A percentile compares a stretch with the other conserved stretches of the same genome.
phyloP scores from a whole-genome alignment of 2,329 filamentous ascomycete genomes.

The Fusarium palustre region DNA sequence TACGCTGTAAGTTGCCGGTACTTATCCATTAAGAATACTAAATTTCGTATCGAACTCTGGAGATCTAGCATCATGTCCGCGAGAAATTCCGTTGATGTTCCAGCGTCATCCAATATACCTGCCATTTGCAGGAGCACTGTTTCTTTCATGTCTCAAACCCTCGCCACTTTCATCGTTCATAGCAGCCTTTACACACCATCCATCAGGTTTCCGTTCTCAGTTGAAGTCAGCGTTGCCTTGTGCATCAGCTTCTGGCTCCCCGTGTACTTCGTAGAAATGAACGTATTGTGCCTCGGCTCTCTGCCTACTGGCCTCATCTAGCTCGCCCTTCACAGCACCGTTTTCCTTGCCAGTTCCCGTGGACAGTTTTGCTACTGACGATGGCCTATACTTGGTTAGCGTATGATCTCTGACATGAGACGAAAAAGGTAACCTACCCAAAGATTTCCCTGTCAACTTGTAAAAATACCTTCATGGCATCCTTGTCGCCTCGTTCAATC shows the following conservation, averaged over 20 bases:
- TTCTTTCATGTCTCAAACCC: slow-evolving; percentile 37
- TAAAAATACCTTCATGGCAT: slow-evolving; percentile 88
- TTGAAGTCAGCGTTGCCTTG: slow-evolving; percentile 66
- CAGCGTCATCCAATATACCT: slow-evolving; percentile 29
- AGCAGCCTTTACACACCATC: slow-evolving; percentile 13
- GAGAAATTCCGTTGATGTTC: slow-evolving; percentile 12
- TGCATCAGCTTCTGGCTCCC: slow-evolving; percentile 59
- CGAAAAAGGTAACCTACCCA: slow-evolving; percentile 67
- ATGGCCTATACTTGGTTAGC: slow-evolving; percentile 54
- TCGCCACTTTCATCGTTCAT: slow-evolving; percentile 15
- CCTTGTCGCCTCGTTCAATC: slow-evolving; percentile 82
- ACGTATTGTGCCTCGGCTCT: slow-evolving; percentile 65
- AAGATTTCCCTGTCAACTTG: slow-evolving; percentile 87
- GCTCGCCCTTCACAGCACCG: slow-evolving; percentile 55
- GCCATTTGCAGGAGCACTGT: slow-evolving; percentile 20
- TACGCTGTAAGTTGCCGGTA: neutral
- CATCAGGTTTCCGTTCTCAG: slow-evolving; percentile 42
- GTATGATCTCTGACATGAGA: neutral
- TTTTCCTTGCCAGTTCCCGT: slow-evolving; percentile 61
- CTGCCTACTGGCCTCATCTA: slow-evolving; percentile 63
- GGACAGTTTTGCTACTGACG: slow-evolving; percentile 58
- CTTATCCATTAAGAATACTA: slow-evolving; percentile 1
- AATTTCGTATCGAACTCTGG: neutral
- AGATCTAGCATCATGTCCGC: slow-evolving; percentile 10
- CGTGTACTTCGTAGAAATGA: slow-evolving; percentile 65